These are phyloP conservation scores for Xylaria arbuscula DNA, from an alignment of 2,329 filamentous ascomycete species.

Conservation along the genomic window DNA sequence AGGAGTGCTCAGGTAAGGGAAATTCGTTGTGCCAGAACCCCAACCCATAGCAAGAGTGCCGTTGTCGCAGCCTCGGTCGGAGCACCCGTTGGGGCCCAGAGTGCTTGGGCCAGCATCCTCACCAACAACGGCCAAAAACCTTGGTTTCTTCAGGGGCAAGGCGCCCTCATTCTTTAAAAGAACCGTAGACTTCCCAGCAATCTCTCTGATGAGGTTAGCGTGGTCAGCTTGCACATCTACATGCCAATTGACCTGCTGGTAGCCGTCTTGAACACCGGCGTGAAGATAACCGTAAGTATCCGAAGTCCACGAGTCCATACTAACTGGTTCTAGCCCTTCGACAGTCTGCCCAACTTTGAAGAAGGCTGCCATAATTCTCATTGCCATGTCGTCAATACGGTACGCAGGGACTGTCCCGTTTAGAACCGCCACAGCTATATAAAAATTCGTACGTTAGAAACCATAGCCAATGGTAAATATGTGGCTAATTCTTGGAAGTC, in stretches of 20 bases:
- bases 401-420: slow-evolving; percentile 91
- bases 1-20: slow-evolving; percentile 81
- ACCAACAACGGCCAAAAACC: slow-evolving; percentile 80
- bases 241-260: slow-evolving; percentile 79
- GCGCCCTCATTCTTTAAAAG: slow-evolving; percentile 85
- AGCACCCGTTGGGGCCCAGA: slow-evolving; percentile 81
- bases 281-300: slow-evolving; percentile 80
- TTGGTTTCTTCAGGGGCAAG: slow-evolving; percentile 82
- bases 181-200: slow-evolving; percentile 84
- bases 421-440: slow-evolving; percentile 74
- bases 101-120: slow-evolving; percentile 83
- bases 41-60: slow-evolving; percentile 80
- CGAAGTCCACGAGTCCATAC: slow-evolving; percentile 88
- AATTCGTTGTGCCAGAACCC: slow-evolving; percentile 79
- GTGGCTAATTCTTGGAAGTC: not conserved
- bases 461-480: not conserved
- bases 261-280: slow-evolving; percentile 68
- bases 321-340: slow-evolving; percentile 65
- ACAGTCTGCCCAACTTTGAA: slow-evolving; percentile 72
- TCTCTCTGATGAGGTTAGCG: slow-evolving; percentile 75
- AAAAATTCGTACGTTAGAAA: slow-evolving; percentile 13
- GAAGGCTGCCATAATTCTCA: slow-evolving; percentile 79
- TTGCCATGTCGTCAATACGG: slow-evolving; percentile 90
- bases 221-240: slow-evolving; percentile 87
- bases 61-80: slow-evolving; percentile 70